A percentile compares a stretch with the other conserved stretches of the same genome.
These are phyloP conservation scores for Trichosporon sp. DNA, from an alignment of 1,284 basidiomycete genomes.

Conservation along the genomic window DNA sequence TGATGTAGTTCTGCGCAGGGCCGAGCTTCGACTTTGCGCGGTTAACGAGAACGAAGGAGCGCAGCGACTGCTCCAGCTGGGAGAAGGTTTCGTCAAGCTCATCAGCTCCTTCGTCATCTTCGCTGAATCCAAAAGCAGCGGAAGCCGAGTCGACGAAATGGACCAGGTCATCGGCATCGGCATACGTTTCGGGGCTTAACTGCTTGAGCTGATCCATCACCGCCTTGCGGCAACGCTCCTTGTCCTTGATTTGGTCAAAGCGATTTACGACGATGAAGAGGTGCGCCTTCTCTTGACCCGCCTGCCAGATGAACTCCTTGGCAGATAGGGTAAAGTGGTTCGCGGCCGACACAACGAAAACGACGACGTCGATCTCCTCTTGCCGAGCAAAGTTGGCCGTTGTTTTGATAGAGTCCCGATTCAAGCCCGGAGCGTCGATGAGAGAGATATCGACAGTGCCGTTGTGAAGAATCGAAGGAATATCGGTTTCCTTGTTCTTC, in stretches of 20 bases:
- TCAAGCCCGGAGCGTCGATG: constrained; percentile 97
- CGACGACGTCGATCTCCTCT: constrained; percentile 97
- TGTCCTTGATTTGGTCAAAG: constrained; percentile 93
- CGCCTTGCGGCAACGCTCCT: constrained; percentile 84
- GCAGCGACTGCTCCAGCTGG: constrained; percentile 85
- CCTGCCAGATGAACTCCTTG: constrained; percentile 90
- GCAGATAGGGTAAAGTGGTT: constrained; percentile 98
- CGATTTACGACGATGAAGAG: constrained; percentile 98
- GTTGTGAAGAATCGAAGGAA: constrained; percentile 87
- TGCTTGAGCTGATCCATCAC: constrained; percentile 94
- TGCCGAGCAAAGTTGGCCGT: constrained; percentile 95
- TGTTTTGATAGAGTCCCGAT: constrained; percentile 93
- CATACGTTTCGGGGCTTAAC: constrained; percentile 87
- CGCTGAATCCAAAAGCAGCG: constrained; percentile 48
- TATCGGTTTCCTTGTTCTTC: constrained; percentile 67
- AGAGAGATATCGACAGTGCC: constrained; percentile 97
- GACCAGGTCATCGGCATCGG: constrained; percentile 88
- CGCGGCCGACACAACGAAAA: constrained; percentile 97
- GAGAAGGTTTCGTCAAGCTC: constrained; percentile 72
- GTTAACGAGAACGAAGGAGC: constrained; percentile 94
- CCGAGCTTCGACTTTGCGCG: constrained; percentile 93
- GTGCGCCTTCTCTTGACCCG: constrained; percentile 96
- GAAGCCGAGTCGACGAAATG: constrained; percentile 94
- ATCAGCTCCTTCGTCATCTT: constrained; percentile 60
- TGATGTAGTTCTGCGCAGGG: constrained; percentile 91